Percentiles rank a stretch among this genome's conserved stretches.
These are phyloP conservation scores for Sphagnum magellanicum DNA, from an alignment of 228 moss, liverwort and hornwort genomes.

Conservation along the genomic window DNA sequence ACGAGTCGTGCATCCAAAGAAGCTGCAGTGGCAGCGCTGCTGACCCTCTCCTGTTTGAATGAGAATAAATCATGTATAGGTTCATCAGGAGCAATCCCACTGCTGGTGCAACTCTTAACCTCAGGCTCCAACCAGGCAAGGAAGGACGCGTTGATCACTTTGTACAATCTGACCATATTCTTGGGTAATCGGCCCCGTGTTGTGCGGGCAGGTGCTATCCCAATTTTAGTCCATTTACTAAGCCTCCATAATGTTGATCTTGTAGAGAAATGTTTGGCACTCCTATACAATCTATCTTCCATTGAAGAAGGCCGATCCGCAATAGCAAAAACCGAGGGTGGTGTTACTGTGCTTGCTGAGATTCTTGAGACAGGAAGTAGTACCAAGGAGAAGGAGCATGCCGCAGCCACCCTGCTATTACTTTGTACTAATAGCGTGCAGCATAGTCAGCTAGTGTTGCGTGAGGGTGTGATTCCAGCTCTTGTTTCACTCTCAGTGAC, in stretches of 20 bases:
- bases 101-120: slow-evolving; percentile 70
- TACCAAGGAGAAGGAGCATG: slow-evolving; percentile 72
- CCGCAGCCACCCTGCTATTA: slow-evolving; percentile 67
- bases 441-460: slow-evolving; percentile 66
- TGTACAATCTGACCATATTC: slow-evolving; percentile 79
- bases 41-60: slow-evolving; percentile 67
- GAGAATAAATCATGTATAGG: slow-evolving; percentile 89
- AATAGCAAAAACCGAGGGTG: slow-evolving; percentile 63
- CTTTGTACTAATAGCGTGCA: slow-evolving; percentile 68
- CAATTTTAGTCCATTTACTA: slow-evolving; percentile 69
- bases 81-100: slow-evolving; percentile 74
- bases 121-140: slow-evolving; percentile 83
- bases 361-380: slow-evolving; percentile 64
- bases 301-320: slow-evolving; percentile 70
- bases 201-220: slow-evolving; percentile 71
- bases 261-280: slow-evolving; percentile 68
- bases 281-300: slow-evolving; percentile 76
- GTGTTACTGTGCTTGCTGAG: slow-evolving; percentile 71
- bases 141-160: slow-evolving; percentile 75
- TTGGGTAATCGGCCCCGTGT: slow-evolving; percentile 74
- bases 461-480: slow-evolving; percentile 77
- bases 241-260: slow-evolving; percentile 75
- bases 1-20: slow-evolving; percentile 68
- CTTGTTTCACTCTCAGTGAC: slow-evolving; percentile 73
- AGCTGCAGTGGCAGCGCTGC: slow-evolving; percentile 73